Conservation (phyloP, 2,329 filamentous ascomycete species). For the Aspergillus ibericus region DNA sequence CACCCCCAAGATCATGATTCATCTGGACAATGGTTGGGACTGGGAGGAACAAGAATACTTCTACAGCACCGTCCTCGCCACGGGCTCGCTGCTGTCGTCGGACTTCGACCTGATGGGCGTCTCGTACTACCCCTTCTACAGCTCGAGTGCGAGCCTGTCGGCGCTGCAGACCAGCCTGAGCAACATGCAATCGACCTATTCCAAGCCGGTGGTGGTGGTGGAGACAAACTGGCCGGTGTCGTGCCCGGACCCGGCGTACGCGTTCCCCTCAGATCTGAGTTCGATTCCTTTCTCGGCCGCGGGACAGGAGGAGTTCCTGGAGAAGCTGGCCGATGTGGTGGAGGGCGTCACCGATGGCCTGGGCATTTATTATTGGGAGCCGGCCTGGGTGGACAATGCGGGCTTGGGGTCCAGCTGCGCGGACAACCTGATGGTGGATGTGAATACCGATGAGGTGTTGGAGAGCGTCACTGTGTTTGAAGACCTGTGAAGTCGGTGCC, state of each 20-base stretch:
- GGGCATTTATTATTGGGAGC: constrained; percentile 74
- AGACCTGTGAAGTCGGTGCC: constrained; percentile 39
- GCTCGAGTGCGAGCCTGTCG: constrained; percentile 57
- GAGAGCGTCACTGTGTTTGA: constrained; percentile 59
- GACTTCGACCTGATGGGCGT: constrained; percentile 74
- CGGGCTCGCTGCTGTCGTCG: constrained; percentile 50
- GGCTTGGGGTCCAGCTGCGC: constrained; percentile 64
- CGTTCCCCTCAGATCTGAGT: constrained; percentile 61
- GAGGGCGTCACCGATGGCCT: constrained; percentile 53
- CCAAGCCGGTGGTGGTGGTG: constrained; percentile 67
- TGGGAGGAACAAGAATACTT: constrained; percentile 66
- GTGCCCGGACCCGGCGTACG: constrained; percentile 59
- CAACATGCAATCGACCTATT: constrained; percentile 62
- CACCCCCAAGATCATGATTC: constrained; percentile 69
- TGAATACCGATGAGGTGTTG: constrained; percentile 52
- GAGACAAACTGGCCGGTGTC: constrained; percentile 70
- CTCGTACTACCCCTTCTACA: constrained; percentile 73
- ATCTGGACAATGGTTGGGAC: constrained; percentile 74
- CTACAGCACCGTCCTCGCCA: constrained; percentile 59
- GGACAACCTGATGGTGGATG: constrained; percentile 63
- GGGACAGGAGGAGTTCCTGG: constrained; percentile 64
- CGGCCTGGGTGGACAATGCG: constrained; percentile 67
- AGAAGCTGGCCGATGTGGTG: constrained; percentile 59
- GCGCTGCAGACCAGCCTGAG: constrained; percentile 56
- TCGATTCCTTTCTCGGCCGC: constrained; percentile 62